These are phyloP conservation scores for Vigna hirtella DNA, from an alignment of 306 rosid genomes.

Conservation along the genomic window DNA sequence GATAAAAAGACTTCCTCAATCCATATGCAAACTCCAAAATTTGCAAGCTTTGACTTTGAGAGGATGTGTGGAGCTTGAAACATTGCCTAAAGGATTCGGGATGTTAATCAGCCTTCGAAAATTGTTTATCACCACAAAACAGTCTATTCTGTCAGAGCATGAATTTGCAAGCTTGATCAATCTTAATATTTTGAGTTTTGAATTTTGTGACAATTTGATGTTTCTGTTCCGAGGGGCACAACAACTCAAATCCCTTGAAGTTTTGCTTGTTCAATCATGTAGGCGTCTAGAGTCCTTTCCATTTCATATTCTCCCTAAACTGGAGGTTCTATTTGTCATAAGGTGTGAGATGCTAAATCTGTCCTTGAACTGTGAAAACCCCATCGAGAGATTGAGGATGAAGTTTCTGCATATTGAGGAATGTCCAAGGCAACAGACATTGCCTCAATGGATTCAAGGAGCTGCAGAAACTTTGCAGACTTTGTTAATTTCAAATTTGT, in stretches of 20 bases:
- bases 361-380: background rate
- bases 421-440: background rate
- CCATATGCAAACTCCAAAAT: constrained; percentile 9
- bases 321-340: background rate
- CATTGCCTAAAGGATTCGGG: background rate
- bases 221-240: background rate
- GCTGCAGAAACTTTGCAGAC: background rate
- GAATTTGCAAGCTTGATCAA: background rate
- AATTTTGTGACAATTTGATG: constrained; percentile 9
- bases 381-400: background rate
- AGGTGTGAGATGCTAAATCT: background rate
- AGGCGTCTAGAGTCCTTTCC: background rate
- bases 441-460: constrained; percentile 30
- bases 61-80: background rate
- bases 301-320: background rate
- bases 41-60: background rate
- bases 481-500: background rate
- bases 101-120: constrained; percentile 19
- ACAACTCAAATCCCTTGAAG: constrained; percentile 8
- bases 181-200: constrained; percentile 6
- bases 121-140: constrained; percentile 25
- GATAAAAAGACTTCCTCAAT: background rate
- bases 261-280: background rate
- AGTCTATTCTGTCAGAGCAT: background rate
- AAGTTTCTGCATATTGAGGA: background rate